Conservation (phyloP, 1,284 basidiomycete species). For the Meira nashicola region DNA sequence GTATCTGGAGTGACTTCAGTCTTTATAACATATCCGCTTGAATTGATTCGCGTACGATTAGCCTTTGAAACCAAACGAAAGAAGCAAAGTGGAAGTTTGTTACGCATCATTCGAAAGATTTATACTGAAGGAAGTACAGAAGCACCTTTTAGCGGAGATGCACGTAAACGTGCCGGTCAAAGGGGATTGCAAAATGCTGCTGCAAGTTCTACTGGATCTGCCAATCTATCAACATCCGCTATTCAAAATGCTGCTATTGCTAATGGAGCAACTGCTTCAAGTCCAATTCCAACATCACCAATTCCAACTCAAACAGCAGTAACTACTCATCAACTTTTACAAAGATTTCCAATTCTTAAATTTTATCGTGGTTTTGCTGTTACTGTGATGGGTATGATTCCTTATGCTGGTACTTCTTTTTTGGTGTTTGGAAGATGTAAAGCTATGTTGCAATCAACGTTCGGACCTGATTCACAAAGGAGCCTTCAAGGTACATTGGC, state of each 20-base stretch:
- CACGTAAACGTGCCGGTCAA: constrained; percentile 29
- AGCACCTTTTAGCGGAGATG: constrained; percentile 45
- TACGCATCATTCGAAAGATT: constrained; percentile 40
- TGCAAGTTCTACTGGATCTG: not conserved
- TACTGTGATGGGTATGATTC: constrained; percentile 65
- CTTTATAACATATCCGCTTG: constrained; percentile 87
- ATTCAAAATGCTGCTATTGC: constrained; percentile 55
- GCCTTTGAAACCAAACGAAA: constrained; percentile 70
- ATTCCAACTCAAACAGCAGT: constrained; percentile 8
- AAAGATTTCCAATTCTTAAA: constrained; percentile 59
- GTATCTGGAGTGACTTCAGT: constrained; percentile 83
- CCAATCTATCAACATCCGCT: constrained; percentile 5
- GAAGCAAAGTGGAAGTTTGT: constrained; percentile 40
- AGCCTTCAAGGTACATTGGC: not conserved
- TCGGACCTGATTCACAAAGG: constrained; percentile 22
- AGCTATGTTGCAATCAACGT: constrained; percentile 32
- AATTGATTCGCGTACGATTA: constrained; percentile 89
- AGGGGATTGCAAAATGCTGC: not conserved
- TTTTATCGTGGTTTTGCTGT: constrained; percentile 85
- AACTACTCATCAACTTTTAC: constrained; percentile 21
- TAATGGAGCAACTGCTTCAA: constrained; percentile 26
- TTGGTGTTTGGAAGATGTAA: constrained; percentile 57
- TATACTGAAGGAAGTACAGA: constrained; percentile 47
- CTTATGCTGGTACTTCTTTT: constrained; percentile 95
- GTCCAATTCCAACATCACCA: constrained; percentile 15